These are phyloP conservation scores for Sporopachydermia cereana DNA, from an alignment of 1,139 yeast genomes.

Conservation along the genomic window DNA sequence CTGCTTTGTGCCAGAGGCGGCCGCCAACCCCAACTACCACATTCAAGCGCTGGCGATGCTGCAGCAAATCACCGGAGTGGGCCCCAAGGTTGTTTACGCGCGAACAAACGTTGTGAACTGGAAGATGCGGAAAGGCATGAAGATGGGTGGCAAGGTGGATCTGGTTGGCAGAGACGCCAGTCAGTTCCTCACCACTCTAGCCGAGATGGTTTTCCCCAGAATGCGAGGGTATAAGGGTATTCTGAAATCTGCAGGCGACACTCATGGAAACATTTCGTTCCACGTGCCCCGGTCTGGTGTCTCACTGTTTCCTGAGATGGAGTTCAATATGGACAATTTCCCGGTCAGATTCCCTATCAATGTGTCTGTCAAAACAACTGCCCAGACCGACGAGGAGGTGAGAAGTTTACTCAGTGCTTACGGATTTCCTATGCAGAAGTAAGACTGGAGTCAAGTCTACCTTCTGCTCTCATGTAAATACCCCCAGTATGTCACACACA, in stretches of 20 bases:
- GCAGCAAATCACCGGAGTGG: constrained; percentile 87
- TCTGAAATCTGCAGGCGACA: constrained; percentile 67
- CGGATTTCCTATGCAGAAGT: constrained; percentile 56
- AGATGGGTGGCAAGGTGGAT: constrained; percentile 83
- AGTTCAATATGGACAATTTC: constrained; percentile 82
- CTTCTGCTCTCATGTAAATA: no score
- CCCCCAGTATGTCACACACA: no score
- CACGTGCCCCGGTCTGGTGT: constrained; percentile 74
- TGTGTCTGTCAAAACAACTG: constrained; percentile 75
- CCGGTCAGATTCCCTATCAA: constrained; percentile 82
- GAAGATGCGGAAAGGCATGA: constrained; percentile 80
- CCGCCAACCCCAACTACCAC: constrained; percentile 60
- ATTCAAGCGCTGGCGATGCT: constrained; percentile 71
- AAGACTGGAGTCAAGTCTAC: no score
- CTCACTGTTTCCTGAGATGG: constrained; percentile 85
- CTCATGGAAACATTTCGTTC: constrained; percentile 74
- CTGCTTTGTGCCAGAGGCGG: constrained; percentile 68
- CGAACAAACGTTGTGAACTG: constrained; percentile 76
- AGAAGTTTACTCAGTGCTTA: constrained; percentile 70
- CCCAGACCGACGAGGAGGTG: constrained; percentile 89
- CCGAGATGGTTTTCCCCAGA: constrained; percentile 89
- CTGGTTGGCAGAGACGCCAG: constrained; percentile 73
- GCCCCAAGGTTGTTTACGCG: constrained; percentile 64
- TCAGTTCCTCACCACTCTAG: constrained; percentile 75
- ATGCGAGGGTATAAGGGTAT: constrained; percentile 82